phyloP scores from a whole-genome alignment of 2,329 filamentous ascomycete genomes.

The Ceratocystiopsis minuta region DNA sequence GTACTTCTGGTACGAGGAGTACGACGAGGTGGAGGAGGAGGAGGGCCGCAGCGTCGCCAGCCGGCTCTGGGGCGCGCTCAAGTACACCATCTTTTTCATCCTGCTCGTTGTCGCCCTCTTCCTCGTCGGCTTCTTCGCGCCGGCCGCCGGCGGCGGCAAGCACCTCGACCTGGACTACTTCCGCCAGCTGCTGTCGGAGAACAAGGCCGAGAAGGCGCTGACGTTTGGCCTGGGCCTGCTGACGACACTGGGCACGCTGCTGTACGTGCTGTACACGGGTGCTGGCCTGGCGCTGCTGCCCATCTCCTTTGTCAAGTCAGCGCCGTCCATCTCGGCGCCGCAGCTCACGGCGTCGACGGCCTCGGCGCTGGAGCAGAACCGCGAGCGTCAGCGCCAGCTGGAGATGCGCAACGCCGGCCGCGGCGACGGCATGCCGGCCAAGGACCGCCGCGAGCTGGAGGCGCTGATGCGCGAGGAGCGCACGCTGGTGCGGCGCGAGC shows the following conservation, averaged over 20 bases:
- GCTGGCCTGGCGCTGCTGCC: slow-evolving; percentile 78
- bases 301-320: slow-evolving; percentile 79
- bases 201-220: slow-evolving; percentile 80
- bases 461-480: slow-evolving; percentile 76
- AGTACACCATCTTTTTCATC: slow-evolving; percentile 79
- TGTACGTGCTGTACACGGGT: slow-evolving; percentile 81
- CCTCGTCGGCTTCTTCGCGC: slow-evolving; percentile 84
- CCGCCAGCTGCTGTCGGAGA: slow-evolving; percentile 64
- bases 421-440: slow-evolving; percentile 55
- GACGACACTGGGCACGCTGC: slow-evolving; percentile 65
- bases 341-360: slow-evolving; percentile 60
- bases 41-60: slow-evolving; percentile 46
- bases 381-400: slow-evolving; percentile 80
- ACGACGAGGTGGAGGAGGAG: slow-evolving; percentile 71
- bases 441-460: slow-evolving; percentile 80
- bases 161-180: slow-evolving; percentile 82
- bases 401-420: slow-evolving; percentile 70
- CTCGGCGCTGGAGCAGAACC: slow-evolving; percentile 68
- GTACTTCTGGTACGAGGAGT: slow-evolving; percentile 97
- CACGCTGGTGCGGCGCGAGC: slow-evolving; percentile 74
- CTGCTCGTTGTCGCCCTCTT: slow-evolving; percentile 67
- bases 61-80: slow-evolving; percentile 67
- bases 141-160: slow-evolving; percentile 41
- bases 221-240: slow-evolving; percentile 82
- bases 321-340: slow-evolving; percentile 69